A percentile compares a stretch with the other conserved stretches of the same genome.
Evolutionary conservation across 306 rosid species (phyloP).

Genomic region (Vigna mungo): DNA sequence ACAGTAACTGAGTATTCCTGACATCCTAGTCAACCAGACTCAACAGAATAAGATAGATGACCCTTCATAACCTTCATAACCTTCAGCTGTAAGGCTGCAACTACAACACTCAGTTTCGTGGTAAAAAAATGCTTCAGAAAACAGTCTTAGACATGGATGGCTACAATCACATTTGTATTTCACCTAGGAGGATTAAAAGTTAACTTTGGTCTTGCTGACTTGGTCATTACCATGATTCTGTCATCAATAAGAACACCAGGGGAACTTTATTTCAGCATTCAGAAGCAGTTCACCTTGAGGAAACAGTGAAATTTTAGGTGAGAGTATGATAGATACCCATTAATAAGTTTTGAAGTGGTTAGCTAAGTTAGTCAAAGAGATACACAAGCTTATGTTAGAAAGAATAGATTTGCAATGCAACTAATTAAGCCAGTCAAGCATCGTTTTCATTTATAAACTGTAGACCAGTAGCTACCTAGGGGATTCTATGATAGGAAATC

Average conservation of each 20-base stretch:
- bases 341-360: neutral
- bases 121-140: neutral
- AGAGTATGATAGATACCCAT: neutral
- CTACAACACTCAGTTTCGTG: neutral
- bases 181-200: neutral
- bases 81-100: neutral
- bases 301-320: neutral
- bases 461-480: neutral
- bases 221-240: neutral
- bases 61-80: neutral
- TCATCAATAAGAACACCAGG: neutral
- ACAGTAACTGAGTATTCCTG: neutral
- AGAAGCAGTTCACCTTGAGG: neutral
- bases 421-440: neutral
- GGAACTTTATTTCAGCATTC: neutral
- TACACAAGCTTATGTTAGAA: neutral
- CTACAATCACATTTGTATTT: neutral
- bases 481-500: neutral
- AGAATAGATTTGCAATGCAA: neutral
- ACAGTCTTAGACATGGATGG: neutral
- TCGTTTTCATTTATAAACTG: neutral
- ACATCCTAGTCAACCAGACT: neutral
- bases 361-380: neutral
- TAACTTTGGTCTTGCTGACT: neutral
- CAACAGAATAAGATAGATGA: neutral